These are phyloP conservation scores for Hyaloscypha variabilis DNA, from an alignment of 495 filamentous ascomycete genomes.

Conservation along the genomic window DNA sequence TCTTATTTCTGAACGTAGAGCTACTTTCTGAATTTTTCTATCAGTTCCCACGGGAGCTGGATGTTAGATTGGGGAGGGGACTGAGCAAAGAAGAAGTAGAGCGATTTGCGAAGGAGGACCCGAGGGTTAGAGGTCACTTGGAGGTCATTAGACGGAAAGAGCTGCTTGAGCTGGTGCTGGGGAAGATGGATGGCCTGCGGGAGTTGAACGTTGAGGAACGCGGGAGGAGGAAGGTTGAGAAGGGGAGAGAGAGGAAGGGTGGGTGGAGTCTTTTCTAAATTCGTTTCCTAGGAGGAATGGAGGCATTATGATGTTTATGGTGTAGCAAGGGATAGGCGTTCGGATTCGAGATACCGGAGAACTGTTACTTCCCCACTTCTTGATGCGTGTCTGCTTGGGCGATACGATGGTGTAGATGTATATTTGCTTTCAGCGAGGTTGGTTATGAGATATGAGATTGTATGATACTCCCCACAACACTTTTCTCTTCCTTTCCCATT, in stretches of 20 bases:
- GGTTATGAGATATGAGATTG: not conserved
- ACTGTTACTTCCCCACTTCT: not conserved
- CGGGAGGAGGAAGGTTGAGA: constrained; percentile 13
- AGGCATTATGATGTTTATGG: not conserved
- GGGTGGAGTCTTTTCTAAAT: constrained; percentile 31
- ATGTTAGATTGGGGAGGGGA: constrained; percentile 80
- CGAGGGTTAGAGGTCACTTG: constrained; percentile 82
- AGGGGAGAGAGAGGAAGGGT: constrained; percentile 7
- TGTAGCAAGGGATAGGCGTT: not conserved
- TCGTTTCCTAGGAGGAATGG: not conserved
- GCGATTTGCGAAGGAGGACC: constrained; percentile 88
- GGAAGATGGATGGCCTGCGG: constrained; percentile 89
- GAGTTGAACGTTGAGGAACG: constrained; percentile 61
- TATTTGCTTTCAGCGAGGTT: not conserved
- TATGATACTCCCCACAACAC: not conserved
- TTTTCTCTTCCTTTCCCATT: not conserved
- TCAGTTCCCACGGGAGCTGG: constrained; percentile 92
- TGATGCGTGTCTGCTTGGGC: no score
- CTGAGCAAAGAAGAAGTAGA: constrained; percentile 81
- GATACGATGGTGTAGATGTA: constrained; percentile 5
- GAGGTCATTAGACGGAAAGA: constrained; percentile 93
- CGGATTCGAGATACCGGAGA: not conserved
- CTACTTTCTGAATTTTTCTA: constrained; percentile 96
- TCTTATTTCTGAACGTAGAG: constrained; percentile 97
- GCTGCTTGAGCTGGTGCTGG: constrained; percentile 84